phyloP scores from a whole-genome alignment of 2,329 filamentous ascomycete species.

The Trichoderma sp. region DNA sequence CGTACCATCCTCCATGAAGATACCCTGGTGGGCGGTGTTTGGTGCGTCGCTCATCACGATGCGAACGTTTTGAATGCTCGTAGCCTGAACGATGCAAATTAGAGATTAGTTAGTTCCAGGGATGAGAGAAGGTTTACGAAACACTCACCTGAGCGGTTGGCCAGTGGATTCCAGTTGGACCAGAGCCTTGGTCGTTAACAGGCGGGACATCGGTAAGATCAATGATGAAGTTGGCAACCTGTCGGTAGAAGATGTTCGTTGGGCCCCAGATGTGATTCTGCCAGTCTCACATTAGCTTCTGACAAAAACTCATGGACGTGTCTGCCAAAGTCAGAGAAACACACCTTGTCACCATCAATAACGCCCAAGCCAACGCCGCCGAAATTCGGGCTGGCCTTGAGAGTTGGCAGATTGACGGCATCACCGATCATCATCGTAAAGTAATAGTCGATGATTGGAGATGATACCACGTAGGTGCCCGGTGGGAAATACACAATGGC shows the following conservation, averaged over 20 bases:
- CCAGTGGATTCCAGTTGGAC: background rate
- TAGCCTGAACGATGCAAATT: background rate
- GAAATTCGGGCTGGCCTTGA: background rate
- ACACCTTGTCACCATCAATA: background rate
- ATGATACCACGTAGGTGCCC: constrained; percentile 55
- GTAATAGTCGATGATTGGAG: constrained; percentile 58
- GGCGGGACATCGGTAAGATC: background rate
- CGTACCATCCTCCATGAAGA: constrained; percentile 55
- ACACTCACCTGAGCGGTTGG: background rate
- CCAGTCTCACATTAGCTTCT: background rate
- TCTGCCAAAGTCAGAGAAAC: background rate
- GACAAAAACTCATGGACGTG: background rate
- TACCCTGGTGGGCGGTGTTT: constrained; percentile 44
- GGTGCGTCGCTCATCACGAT: background rate
- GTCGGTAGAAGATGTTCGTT: constrained; percentile 1
- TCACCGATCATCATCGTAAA: constrained; percentile 32
- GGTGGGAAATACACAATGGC: constrained; percentile 39
- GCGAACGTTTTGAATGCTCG: constrained; percentile 33
- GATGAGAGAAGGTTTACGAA: no score
- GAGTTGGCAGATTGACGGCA: background rate
- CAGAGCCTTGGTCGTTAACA: background rate
- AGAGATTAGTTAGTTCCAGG: no score
- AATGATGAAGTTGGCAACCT: background rate
- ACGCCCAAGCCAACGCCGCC: constrained; percentile 25
- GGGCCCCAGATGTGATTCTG: constrained; percentile 23